Base-by-base conservation (phyloP, 2,329 filamentous ascomycete genomes). In the Calonectria henricotiae region DNA sequence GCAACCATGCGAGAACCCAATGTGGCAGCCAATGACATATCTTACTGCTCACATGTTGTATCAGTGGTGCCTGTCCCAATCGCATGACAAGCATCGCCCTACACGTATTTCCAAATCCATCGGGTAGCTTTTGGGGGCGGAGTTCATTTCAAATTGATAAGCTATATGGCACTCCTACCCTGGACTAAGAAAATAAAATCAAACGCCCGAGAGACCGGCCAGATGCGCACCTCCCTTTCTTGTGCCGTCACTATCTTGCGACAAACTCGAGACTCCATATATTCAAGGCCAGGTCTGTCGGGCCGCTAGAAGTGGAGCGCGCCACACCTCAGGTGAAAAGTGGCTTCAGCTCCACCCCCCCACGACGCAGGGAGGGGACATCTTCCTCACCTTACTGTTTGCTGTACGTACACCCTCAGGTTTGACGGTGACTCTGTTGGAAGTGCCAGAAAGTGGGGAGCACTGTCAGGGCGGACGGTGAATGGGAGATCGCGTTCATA, bases 381-480 rank as follows among this genome's bases (percentile, higher is more conserved):
- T 58, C 51, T 20, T 32, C 20, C 51, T 58, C 51, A 58, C 51
- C 51, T 58, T 58, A 58, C 43, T 46, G 43, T 11, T 20, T n/a
- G n/a, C 43, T 58, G 51, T 58, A 39, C 51, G 32, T 58, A 58
- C 51, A 58, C 51, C 51, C 51, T 58, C 51, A 58, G 8, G 51
- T 39, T 58, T 32, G 51, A 58, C 51, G 51, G 51, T 37, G 51
- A 58, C 51, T 9, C 51, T 58, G 51, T 58, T 32, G 51, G 51
- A 32, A 32, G 51, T 58, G 51, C 51, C 51, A 58, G 51, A 58
- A 58, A 58, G 51, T 58, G 51, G 51, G 51, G 51, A 58, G 51
- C 51, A 58, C 51, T 58, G 51, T 58, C 51, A 58, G 51, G 51
- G 51, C 37, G 51, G 51, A 58, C 51, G 51, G 51, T 58, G 51